Evolutionary conservation across 257 asterid species (phyloP).

Genomic region (Striga asiatica): DNA sequence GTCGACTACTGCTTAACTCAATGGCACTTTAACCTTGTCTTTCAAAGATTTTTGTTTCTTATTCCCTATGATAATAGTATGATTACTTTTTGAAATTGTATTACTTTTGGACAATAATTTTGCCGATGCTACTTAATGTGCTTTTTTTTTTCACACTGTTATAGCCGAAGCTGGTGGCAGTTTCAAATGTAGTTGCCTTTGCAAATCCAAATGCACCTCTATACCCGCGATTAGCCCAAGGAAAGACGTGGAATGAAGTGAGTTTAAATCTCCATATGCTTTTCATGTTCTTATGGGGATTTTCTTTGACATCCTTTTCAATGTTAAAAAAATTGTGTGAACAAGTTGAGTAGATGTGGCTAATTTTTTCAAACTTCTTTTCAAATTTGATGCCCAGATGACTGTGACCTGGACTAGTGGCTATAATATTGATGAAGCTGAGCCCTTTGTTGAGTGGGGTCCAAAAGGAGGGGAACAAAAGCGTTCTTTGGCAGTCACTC

Average conservation of each 20-base stretch:
- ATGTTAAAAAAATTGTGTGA: neutral
- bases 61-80: too few relatives aligned
- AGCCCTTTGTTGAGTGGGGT: slow-evolving; percentile 87
- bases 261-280: slow-evolving; percentile 12
- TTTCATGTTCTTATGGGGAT: neutral
- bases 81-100: too few relatives aligned
- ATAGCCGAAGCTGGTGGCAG: slow-evolving; percentile 83
- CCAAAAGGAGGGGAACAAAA: slow-evolving; percentile 40
- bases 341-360: slow-evolving; percentile 5
- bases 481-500: slow-evolving; percentile 73
- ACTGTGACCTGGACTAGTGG: slow-evolving; percentile 99
- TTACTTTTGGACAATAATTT: too few relatives aligned
- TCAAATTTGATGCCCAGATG: slow-evolving; percentile 43
- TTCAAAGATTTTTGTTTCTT: too few relatives aligned
- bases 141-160: neutral
- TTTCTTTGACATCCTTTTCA: neutral
- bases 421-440: slow-evolving; percentile 42
- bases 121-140: neutral
- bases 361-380: too few relatives aligned
- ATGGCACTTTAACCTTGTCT: neutral
- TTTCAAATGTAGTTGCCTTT: slow-evolving; percentile 56
- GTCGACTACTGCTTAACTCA: neutral
- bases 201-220: slow-evolving; percentile 82
- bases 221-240: slow-evolving; percentile 95
- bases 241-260: slow-evolving; percentile 86